phyloP scores from a whole-genome alignment of 257 asterid species.

The Jasminum sambac region DNA sequence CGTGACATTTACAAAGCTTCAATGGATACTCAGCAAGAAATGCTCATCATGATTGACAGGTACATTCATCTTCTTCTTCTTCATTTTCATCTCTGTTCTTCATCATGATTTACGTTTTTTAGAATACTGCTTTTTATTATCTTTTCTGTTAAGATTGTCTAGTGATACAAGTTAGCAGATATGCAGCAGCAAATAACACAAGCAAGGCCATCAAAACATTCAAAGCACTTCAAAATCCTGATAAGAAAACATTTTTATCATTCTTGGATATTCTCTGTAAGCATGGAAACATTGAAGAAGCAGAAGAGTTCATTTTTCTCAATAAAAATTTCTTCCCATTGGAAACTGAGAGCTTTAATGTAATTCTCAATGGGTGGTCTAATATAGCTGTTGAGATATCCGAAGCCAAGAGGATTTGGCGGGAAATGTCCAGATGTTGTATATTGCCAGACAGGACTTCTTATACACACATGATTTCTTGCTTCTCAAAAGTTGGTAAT shows the following conservation, averaged over 20 bases:
- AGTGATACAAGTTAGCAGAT: constrained; percentile 42
- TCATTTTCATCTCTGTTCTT: background rate
- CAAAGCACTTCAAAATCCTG: constrained; percentile 77
- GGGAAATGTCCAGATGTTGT: constrained; percentile 89
- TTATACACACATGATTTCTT: constrained; percentile 71
- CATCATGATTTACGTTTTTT: background rate
- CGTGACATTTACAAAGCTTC: constrained; percentile 53
- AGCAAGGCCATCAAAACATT: constrained; percentile 76
- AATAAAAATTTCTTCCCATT: constrained; percentile 83
- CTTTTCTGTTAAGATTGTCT: constrained; percentile 1
- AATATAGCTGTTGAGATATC: constrained; percentile 55
- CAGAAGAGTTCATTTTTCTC: constrained; percentile 77
- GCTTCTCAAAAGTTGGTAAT: constrained; percentile 70
- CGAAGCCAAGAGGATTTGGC: constrained; percentile 93
- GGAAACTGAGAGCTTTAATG: constrained; percentile 72
- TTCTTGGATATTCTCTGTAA: constrained; percentile 68
- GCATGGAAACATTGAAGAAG: constrained; percentile 90
- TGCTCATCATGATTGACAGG: constrained; percentile 89
- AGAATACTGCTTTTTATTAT: background rate
- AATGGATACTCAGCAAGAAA: constrained; percentile 57
- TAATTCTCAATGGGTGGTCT: constrained; percentile 90
- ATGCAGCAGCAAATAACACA: constrained; percentile 62
- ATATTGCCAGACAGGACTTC: constrained; percentile 69
- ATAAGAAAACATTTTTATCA: constrained; percentile 53
- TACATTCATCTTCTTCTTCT: constrained; percentile 22